Conservation (phyloP, 345 rosid genomes). For the Firmiana major region DNA sequence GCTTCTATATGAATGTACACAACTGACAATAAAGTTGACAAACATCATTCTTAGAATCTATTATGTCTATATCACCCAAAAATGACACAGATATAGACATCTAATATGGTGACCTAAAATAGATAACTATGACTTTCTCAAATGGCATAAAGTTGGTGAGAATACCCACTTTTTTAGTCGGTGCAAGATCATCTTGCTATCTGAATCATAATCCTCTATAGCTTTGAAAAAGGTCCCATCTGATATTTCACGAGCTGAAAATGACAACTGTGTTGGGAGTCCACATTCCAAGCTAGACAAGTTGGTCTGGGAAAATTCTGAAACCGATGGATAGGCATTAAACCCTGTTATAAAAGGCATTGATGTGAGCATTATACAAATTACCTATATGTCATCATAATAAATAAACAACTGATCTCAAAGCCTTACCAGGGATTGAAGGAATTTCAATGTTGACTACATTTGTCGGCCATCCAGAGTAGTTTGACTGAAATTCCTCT, state of each 20-base stretch:
- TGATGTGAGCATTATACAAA: constrained; percentile 13
- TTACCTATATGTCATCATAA: constrained; percentile 12
- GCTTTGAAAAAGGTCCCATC: constrained; percentile 96
- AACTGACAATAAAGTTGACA: not conserved
- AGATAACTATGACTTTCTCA: not conserved
- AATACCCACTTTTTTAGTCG: constrained; percentile 69
- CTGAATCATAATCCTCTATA: constrained; percentile 91
- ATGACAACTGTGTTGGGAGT: constrained; percentile 81
- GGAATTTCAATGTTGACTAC: constrained; percentile 91
- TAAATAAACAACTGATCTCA: not conserved
- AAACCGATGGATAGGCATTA: constrained; percentile 67
- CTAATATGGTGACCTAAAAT: not conserved
- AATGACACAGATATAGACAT: not conserved
- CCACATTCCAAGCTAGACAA: constrained; percentile 84
- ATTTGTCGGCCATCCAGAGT: constrained; percentile 98
- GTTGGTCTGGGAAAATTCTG: constrained; percentile 57
- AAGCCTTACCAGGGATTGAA: constrained; percentile 57
- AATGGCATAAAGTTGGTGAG: constrained; percentile 8
- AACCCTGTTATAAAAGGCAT: constrained; percentile 38
- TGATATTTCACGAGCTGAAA: constrained; percentile 91
- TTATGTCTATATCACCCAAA: not conserved
- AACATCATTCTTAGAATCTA: not conserved
- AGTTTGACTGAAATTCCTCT: constrained; percentile 67
- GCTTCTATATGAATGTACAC: not conserved
- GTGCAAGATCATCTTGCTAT: constrained; percentile 77